A percentile compares a stretch with the other conserved stretches of the same genome.
Conservation (phyloP, 164 flowering plant genomes). For the Nymphaea colorata region DNA sequence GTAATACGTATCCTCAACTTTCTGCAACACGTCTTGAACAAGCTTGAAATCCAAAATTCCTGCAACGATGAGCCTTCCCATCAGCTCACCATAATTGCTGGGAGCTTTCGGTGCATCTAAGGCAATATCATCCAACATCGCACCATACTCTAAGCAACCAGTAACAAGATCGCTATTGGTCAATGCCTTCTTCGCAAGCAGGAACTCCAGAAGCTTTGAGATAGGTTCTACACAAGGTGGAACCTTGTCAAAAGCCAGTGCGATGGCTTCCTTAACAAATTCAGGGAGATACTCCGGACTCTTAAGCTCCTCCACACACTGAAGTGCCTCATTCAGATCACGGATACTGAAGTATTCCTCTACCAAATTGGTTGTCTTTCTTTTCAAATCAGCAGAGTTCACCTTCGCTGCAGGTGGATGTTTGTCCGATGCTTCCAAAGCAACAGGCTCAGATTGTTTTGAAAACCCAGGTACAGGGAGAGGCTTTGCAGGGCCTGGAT, state of each 20-base stretch:
- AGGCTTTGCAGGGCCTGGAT: conserved; percentile 25
- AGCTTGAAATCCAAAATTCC: conserved; percentile 49
- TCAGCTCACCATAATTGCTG: conserved; percentile 55
- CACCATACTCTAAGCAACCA: conserved; percentile 60
- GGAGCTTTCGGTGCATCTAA: conserved; percentile 93
- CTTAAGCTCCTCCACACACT: conserved; percentile 74
- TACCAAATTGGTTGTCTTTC: conserved; percentile 55
- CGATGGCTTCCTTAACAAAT: conserved; percentile 68
- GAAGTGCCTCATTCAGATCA: conserved; percentile 66
- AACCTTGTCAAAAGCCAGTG: conserved; percentile 56
- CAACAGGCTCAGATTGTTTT: background rate
- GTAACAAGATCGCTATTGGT: conserved; percentile 38
- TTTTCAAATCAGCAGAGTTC: conserved; percentile 35
- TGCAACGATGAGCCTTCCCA: conserved; percentile 43
- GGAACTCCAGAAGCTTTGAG: conserved; percentile 42
- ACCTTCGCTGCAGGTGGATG: conserved; percentile 19
- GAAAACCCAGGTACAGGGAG: conserved; percentile 10
- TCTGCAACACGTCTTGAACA: conserved; percentile 45
- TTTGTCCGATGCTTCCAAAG: conserved; percentile 25
- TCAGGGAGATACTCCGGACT: conserved; percentile 62
- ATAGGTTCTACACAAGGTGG: conserved; percentile 60
- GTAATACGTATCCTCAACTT: conserved; percentile 42
- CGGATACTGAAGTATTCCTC: conserved; percentile 74
- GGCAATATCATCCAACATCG: conserved; percentile 60
- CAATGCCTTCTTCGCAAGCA: conserved; percentile 43